A percentile compares a stretch with the other conserved stretches of the same genome.
Conservation (phyloP, 352 stramenopile genomes). For the Phytophthora syringae region DNA sequence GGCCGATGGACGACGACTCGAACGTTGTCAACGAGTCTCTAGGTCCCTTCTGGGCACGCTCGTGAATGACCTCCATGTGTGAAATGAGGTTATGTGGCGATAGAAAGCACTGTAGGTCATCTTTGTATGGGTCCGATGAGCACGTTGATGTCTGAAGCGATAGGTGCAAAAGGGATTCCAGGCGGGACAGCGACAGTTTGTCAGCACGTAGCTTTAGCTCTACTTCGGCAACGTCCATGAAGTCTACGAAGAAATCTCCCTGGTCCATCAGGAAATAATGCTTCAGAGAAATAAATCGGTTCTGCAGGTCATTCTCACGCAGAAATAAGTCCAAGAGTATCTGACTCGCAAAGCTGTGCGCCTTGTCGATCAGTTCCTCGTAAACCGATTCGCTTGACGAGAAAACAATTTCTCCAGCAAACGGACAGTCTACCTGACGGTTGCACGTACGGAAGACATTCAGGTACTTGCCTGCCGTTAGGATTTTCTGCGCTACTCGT, state of each 20-base stretch:
- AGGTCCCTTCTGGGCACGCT: slow-evolving; percentile 69
- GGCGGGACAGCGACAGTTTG: slow-evolving; percentile 87
- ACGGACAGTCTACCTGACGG: slow-evolving; percentile 80
- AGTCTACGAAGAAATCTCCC: slow-evolving; percentile 98
- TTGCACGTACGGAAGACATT: slow-evolving; percentile 91
- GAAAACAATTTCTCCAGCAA: slow-evolving; percentile 72
- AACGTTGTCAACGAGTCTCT: slow-evolving; percentile 79
- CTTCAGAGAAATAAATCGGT: slow-evolving; percentile 90
- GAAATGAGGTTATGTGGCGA: slow-evolving; percentile 90
- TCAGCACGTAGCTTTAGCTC: slow-evolving; percentile 92
- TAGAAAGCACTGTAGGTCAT: slow-evolving; percentile 91
- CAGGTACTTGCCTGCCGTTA: slow-evolving; percentile 93
- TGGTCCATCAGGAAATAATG: slow-evolving; percentile 99
- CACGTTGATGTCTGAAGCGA: slow-evolving; percentile 94
- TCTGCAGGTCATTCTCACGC: slow-evolving; percentile 82
- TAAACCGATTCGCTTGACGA: slow-evolving; percentile 72
- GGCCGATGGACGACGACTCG: slow-evolving; percentile 67
- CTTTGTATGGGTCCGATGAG: slow-evolving; percentile 87
- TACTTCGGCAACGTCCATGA: slow-evolving; percentile 96
- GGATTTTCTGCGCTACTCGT: slow-evolving; percentile 82
- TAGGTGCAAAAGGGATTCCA: slow-evolving; percentile 95
- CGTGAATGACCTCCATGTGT: slow-evolving; percentile 94
- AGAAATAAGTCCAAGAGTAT: slow-evolving; percentile 83
- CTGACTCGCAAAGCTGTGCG: slow-evolving; percentile 81
- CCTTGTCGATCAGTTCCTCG: slow-evolving; percentile 86